Conservation (phyloP, 805 yeast genomes). For the Candida cerambycidarum region DNA sequence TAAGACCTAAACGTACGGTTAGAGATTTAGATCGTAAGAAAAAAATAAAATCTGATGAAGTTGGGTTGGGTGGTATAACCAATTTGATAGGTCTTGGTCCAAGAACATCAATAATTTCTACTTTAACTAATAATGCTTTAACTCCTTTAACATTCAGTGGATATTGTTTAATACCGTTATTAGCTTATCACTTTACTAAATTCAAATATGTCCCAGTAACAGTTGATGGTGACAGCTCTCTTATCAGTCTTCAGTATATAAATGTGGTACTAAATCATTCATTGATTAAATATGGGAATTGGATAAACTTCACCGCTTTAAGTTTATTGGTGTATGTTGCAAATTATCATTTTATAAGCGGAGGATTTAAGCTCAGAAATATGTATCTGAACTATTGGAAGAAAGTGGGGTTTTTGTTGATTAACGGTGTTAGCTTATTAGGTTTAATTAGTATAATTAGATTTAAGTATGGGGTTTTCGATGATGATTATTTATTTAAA, state of each 20-base stretch:
- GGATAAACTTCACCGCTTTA: conserved; percentile 27
- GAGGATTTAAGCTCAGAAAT: conserved; percentile 48
- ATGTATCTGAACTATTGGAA: conserved; percentile 42
- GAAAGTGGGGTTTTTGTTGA: conserved; percentile 43
- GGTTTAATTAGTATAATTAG: conserved; percentile 38
- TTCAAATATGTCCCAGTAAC: conserved; percentile 50
- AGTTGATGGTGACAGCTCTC: conserved; percentile 65
- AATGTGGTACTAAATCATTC: conserved; percentile 15
- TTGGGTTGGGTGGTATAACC: conserved; percentile 63
- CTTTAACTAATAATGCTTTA: conserved; percentile 44
- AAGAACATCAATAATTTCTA: conserved; percentile 44
- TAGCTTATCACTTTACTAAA: conserved; percentile 47
- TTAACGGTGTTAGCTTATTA: conserved; percentile 34
- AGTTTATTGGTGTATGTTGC: conserved; percentile 7
- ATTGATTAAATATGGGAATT: conserved; percentile 20
- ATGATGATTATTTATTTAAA: conserved; percentile 17
- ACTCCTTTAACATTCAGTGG: conserved; percentile 63
- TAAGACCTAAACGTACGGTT: conserved; percentile 21
- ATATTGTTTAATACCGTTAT: conserved; percentile 46
- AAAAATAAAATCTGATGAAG: conserved; percentile 36
- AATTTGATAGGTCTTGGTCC: conserved; percentile 57
- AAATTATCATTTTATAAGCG: conserved; percentile 56
- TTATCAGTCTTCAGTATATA: conserved; percentile 53
- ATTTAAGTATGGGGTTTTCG: conserved; percentile 22
- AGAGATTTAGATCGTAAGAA: conserved; percentile 9